Evolutionary conservation across 805 yeast genomes (phyloP).

Genomic region (Zygosaccharomyces pseudorouxii): DNA sequence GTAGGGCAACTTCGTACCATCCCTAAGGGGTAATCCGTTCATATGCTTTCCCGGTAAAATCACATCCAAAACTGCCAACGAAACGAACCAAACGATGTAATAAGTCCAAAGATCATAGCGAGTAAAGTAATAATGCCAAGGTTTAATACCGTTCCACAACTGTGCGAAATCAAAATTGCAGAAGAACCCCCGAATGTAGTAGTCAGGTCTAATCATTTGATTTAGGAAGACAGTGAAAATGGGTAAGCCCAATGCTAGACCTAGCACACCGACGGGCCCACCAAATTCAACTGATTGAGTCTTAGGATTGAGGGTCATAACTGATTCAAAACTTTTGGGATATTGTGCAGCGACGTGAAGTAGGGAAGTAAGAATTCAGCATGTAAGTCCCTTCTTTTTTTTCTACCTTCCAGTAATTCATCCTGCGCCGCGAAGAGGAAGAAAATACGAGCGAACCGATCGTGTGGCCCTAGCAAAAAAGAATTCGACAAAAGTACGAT

Average conservation of each 20-base stretch:
- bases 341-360: neutral
- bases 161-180: conserved; percentile 38
- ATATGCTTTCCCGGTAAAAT: conserved; percentile 59
- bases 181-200: conserved; percentile 46
- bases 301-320: conserved; percentile 53
- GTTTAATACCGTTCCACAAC: conserved; percentile 37
- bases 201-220: conserved; percentile 55
- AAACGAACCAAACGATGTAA: conserved; percentile 69
- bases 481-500: too few relatives aligned
- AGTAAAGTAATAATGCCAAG: conserved; percentile 34
- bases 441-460: neutral
- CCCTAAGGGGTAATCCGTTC: conserved; percentile 69
- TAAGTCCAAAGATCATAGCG: conserved; percentile 53
- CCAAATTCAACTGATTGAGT: conserved; percentile 71
- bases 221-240: conserved; percentile 53
- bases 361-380: neutral
- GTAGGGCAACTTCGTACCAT: conserved; percentile 65
- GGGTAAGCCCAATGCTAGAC: conserved; percentile 66
- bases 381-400: neutral
- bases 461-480: neutral
- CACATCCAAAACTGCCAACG: conserved; percentile 57
- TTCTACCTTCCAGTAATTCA: neutral
- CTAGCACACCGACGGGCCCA: conserved; percentile 71
- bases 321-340: neutral
- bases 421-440: neutral